Percentiles rank a stretch among this genome's conserved stretches.
Evolutionary conservation across 1,139 yeast species (phyloP).

Genomic region (Yamadazyma dushanensis): DNA sequence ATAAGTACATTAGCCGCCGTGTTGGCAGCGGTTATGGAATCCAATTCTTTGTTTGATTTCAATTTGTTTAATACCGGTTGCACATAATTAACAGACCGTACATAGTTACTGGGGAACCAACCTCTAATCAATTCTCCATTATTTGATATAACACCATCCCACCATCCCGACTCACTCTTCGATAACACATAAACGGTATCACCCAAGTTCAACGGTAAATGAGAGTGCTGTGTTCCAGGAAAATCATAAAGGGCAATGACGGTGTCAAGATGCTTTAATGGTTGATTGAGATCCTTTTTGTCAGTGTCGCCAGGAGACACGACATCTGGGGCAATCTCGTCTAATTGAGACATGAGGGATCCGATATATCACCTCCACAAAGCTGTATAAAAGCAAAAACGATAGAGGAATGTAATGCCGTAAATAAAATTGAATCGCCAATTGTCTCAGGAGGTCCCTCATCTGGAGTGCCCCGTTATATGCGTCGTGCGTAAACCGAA

Average conservation of each 20-base stretch:
- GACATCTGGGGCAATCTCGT: conserved; percentile 45
- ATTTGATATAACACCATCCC: conserved; percentile 62
- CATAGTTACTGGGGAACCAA: conserved; percentile 72
- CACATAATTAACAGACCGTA: conserved; percentile 48
- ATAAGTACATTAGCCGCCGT: conserved; percentile 52
- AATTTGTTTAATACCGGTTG: conserved; percentile 46
- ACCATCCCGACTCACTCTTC: conserved; percentile 66
- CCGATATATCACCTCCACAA: background rate
- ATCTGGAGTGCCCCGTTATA: too few species aligned
- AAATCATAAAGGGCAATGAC: conserved; percentile 54
- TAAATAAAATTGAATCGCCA: too few species aligned
- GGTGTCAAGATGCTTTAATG: conserved; percentile 44
- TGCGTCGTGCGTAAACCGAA: too few species aligned
- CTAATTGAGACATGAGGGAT: conserved; percentile 13
- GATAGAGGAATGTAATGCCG: too few species aligned
- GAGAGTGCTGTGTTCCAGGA: conserved; percentile 47
- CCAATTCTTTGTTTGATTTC: conserved; percentile 43
- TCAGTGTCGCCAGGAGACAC: conserved; percentile 29
- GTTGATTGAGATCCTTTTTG: conserved; percentile 21
- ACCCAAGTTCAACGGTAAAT: conserved; percentile 48
- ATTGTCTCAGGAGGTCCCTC: too few species aligned
- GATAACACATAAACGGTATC: conserved; percentile 52
- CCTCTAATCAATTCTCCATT: conserved; percentile 55
- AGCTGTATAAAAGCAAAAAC: too few species aligned
- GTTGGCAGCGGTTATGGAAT: conserved; percentile 48